These are phyloP conservation scores for Plasmopara halstedii DNA, from an alignment of 352 stramenopile species.

Conservation along the genomic window DNA sequence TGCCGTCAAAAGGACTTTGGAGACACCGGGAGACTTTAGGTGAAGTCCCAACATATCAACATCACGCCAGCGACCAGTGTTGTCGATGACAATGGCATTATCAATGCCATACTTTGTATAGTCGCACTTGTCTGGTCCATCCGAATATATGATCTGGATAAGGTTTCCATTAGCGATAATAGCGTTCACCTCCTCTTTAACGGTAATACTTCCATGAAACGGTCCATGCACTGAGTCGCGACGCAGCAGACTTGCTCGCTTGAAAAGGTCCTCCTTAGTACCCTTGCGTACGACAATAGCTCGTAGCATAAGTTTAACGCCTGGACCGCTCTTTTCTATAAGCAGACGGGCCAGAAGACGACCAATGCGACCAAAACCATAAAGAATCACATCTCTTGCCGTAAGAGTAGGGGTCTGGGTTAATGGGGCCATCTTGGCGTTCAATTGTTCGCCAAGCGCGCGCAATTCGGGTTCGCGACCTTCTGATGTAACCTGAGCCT, in stretches of 20 bases:
- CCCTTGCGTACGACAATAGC: constrained; percentile 84
- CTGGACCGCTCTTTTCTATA: constrained; percentile 80
- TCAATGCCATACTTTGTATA: constrained; percentile 84
- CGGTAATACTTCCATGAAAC: constrained; percentile 75
- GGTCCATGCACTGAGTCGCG: constrained; percentile 83
- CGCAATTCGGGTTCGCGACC: constrained; percentile 37
- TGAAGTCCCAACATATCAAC: constrained; percentile 56
- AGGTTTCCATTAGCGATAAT: constrained; percentile 85
- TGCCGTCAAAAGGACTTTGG: constrained; percentile 76
- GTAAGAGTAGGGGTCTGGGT: constrained; percentile 28
- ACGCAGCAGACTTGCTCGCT: constrained; percentile 74
- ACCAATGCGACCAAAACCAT: constrained; percentile 86
- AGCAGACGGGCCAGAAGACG: constrained; percentile 66
- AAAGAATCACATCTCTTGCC: constrained; percentile 76
- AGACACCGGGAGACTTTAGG: constrained; percentile 64
- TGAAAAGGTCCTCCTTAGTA: constrained; percentile 74
- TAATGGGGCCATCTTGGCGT: constrained; percentile 51
- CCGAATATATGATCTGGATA: constrained; percentile 84
- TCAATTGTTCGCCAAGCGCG: constrained; percentile 43
- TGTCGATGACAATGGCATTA: constrained; percentile 86
- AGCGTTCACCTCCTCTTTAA: constrained; percentile 79
- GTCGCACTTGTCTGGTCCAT: constrained; percentile 78
- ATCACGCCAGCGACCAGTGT: constrained; percentile 81
- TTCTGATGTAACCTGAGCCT: constrained; percentile 24
- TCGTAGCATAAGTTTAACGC: constrained; percentile 83